These are phyloP conservation scores for Aspergillus ochraceoroseus DNA, from an alignment of 2,329 filamentous ascomycete genomes.

Conservation along the genomic window DNA sequence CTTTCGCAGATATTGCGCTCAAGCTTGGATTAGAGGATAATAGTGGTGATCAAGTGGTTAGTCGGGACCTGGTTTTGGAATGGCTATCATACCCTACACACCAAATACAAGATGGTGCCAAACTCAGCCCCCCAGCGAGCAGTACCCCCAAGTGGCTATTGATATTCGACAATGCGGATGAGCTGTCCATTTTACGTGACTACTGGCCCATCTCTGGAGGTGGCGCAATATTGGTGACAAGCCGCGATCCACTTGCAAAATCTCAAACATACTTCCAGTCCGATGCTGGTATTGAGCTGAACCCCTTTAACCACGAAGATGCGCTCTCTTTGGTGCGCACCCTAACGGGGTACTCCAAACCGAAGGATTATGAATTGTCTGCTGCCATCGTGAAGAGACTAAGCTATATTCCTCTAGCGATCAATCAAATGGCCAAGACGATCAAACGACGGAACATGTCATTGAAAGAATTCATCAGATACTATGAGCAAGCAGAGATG, in stretches of 20 bases:
- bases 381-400: neutral
- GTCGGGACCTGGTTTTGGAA: conserved; percentile 22
- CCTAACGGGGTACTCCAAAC: neutral
- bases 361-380: neutral
- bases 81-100: conserved; percentile 24
- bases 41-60: conserved; percentile 22
- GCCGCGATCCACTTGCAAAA: conserved; percentile 7
- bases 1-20: conserved; percentile 24
- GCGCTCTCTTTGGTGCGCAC: neutral
- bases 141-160: conserved; percentile 7
- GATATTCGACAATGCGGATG: conserved; percentile 10
- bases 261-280: neutral
- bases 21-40: conserved; percentile 27
- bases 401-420: neutral
- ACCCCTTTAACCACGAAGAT: neutral
- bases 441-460: neutral
- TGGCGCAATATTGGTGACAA: conserved; percentile 6
- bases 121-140: neutral
- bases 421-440: neutral
- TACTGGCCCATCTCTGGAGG: conserved; percentile 6
- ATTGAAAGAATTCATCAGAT: neutral
- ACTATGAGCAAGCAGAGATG: too few species aligned
- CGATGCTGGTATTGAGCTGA: neutral
- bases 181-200: conserved; percentile 2
- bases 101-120: conserved; percentile 1